A percentile compares a stretch with the other conserved stretches of the same genome.
Conservation (phyloP, 768 basidiomycete species). For the Serpula lacrymans region DNA sequence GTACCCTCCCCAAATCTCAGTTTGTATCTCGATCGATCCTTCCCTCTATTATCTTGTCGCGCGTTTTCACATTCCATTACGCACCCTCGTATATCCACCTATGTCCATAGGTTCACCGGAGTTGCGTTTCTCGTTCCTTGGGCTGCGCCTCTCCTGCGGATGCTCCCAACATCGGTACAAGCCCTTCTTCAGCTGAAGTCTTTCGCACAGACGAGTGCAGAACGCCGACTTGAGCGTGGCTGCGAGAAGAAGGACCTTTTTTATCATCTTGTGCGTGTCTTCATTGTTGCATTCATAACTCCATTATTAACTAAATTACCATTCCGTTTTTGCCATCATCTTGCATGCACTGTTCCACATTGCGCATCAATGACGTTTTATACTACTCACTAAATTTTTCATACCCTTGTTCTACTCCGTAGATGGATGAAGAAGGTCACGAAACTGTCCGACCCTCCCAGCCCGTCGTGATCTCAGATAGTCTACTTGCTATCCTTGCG, state of each 20-base stretch:
- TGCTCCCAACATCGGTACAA: conserved; percentile 29
- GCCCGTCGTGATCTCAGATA: conserved; percentile 25
- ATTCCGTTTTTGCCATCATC: too few species aligned
- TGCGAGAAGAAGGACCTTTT: conserved; percentile 30
- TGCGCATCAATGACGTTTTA: too few species aligned
- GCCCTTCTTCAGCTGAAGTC: conserved; percentile 7
- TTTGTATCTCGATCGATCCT: too few species aligned
- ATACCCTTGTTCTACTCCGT: too few species aligned
- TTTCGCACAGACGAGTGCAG: conserved; percentile 6
- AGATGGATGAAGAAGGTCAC: too few species aligned
- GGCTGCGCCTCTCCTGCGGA: conserved; percentile 19
- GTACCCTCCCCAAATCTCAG: too few species aligned
- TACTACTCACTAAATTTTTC: too few species aligned
- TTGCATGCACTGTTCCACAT: too few species aligned
- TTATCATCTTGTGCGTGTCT: conserved; percentile 38
- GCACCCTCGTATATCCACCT: not conserved
- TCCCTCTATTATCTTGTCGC: too few species aligned
- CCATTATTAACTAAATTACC: too few species aligned
- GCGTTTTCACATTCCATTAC: too few species aligned
- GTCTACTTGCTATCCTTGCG: conserved; percentile 38
- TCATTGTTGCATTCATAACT: too few species aligned
- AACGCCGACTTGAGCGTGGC: not conserved
- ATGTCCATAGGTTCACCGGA: conserved; percentile 7
- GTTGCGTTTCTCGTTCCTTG: conserved; percentile 18
- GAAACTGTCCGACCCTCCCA: not conserved